phyloP scores from a whole-genome alignment of 305 asterid genomes.

The Rubia peregrina region DNA sequence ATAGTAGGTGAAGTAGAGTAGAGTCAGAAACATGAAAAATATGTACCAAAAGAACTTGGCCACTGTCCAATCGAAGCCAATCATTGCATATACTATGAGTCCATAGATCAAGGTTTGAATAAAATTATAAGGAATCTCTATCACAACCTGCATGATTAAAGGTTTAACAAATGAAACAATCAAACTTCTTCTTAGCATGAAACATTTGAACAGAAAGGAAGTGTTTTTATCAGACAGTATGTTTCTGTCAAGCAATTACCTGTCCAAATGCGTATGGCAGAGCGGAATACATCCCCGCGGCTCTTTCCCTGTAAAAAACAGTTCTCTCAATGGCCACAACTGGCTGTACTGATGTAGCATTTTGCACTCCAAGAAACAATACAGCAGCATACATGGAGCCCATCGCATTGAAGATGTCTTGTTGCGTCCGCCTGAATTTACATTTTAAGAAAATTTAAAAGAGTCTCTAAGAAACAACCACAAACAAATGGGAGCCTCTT shows the following conservation, averaged over 20 bases:
- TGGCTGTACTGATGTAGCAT: too few relatives aligned
- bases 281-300: too few relatives aligned
- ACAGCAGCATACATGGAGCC: constrained; percentile 34
- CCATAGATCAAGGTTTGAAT: constrained; percentile 16
- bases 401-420: constrained; percentile 74
- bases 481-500: neutral
- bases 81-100: constrained; percentile 19
- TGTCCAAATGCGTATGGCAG: too few relatives aligned
- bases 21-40: constrained; percentile 20
- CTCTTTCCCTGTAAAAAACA: too few relatives aligned
- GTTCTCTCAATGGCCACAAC: too few relatives aligned
- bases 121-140: constrained; percentile 17
- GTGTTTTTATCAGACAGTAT: constrained; percentile 26
- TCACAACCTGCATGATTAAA: constrained; percentile 10
- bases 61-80: constrained; percentile 20
- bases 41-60: constrained; percentile 24
- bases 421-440: constrained; percentile 40
- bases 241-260: too few relatives aligned
- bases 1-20: constrained; percentile 18
- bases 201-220: neutral
- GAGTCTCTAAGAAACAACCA: neutral
- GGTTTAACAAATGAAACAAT: too few relatives aligned
- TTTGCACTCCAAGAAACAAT: too few relatives aligned
- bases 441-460: neutral
- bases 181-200: too few relatives aligned